Evolutionary conservation across 2,329 filamentous ascomycete genomes (phyloP).

Genomic region (Exophiala aquamarina): DNA sequence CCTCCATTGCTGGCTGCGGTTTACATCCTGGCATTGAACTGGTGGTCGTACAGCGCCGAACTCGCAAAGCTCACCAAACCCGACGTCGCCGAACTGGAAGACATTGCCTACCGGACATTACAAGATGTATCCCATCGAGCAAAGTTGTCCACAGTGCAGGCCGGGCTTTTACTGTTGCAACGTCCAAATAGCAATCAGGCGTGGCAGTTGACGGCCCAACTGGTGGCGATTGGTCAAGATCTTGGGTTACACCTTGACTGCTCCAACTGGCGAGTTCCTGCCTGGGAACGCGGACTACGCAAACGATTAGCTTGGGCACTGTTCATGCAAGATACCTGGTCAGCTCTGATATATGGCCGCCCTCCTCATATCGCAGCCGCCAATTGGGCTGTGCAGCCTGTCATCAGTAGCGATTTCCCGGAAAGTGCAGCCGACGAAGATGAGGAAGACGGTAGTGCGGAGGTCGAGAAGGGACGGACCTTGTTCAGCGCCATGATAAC

Average conservation of each 20-base stretch:
- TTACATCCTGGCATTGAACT: conserved; percentile 82
- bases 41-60: conserved; percentile 67
- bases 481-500: conserved; percentile 54
- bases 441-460: conserved; percentile 32
- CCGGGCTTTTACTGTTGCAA: conserved; percentile 55
- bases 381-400: conserved; percentile 56
- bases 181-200: conserved; percentile 45
- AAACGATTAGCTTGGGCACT: conserved; percentile 64
- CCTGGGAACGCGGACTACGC: conserved; percentile 63
- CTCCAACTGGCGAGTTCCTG: conserved; percentile 61
- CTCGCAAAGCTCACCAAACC: conserved; percentile 27
- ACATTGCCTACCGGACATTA: conserved; percentile 25
- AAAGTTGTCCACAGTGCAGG: conserved; percentile 57
- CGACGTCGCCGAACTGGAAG: conserved; percentile 27
- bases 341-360: conserved; percentile 57
- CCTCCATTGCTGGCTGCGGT: conserved; percentile 76
- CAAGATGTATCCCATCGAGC: conserved; percentile 31
- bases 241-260: conserved; percentile 63
- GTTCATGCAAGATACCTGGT: conserved; percentile 67
- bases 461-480: conserved; percentile 42
- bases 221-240: conserved; percentile 59
- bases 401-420: conserved; percentile 48
- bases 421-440: conserved; percentile 31
- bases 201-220: conserved; percentile 53
- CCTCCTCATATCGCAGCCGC: conserved; percentile 54